Evolutionary conservation across 176 grass and related monocot genomes (phyloP).

Genomic region (Rhynchospora pubera): DNA sequence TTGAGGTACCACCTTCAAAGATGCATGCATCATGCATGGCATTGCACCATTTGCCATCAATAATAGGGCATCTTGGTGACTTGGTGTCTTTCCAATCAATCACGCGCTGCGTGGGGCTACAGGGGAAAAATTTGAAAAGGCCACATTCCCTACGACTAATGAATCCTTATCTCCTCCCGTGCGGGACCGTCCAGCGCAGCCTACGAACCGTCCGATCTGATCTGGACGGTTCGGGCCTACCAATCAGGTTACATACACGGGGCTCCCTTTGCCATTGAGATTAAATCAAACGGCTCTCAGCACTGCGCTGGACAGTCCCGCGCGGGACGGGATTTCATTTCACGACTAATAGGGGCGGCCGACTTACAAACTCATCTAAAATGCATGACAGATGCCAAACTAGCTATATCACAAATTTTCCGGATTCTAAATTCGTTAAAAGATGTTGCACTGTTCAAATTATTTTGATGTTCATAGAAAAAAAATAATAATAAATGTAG

Average conservation of each 20-base stretch:
- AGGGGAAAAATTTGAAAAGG: neutral
- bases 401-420: neutral
- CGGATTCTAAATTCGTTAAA: neutral
- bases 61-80: neutral
- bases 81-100: neutral
- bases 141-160: conserved; percentile 1
- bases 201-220: no score
- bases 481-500: no score
- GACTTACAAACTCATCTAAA: neutral
- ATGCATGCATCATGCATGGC: neutral
- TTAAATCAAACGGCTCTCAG: no score
- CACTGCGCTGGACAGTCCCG: no score
- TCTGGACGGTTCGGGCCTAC: no score
- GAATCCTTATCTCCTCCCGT: no score
- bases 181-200: no score
- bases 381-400: neutral
- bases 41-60: neutral
- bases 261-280: no score
- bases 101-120: neutral
- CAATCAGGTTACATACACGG: no score
- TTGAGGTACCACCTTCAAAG: neutral
- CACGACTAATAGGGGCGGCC: neutral
- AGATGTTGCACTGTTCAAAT: neutral
- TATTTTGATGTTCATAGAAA: neutral
- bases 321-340: no score